Conservation (phyloP, 371 early-diverging fungal genomes). For the Mucor piriformis region DNA sequence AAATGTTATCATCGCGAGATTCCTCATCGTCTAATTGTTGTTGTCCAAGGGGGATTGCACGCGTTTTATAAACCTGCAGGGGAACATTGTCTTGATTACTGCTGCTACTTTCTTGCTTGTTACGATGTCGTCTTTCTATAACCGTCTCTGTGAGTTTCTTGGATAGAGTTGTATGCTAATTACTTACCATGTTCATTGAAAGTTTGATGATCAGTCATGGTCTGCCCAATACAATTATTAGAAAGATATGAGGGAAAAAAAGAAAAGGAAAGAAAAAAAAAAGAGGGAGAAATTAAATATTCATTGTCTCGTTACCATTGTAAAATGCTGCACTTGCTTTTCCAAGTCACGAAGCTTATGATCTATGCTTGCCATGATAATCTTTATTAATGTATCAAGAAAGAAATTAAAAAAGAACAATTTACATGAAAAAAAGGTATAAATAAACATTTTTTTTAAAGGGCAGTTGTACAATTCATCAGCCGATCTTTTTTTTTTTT, state of each 20-base stretch:
- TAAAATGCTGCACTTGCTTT: constrained; percentile 47
- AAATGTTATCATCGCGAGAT: constrained; percentile 36
- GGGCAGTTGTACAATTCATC: background rate
- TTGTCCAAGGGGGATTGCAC: constrained; percentile 8
- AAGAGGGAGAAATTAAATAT: constrained; percentile 2
- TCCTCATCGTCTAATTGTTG: constrained; percentile 20
- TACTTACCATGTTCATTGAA: background rate
- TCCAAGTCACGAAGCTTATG: constrained; percentile 42
- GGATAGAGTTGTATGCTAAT: background rate
- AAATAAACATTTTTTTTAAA: background rate
- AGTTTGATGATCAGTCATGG: constrained; percentile 2
- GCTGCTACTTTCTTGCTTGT: constrained; percentile 1
- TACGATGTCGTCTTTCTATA: constrained; percentile 11
- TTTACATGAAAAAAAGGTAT: constrained; percentile 20
- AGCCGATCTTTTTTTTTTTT: background rate
- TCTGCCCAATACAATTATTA: background rate
- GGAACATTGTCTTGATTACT: constrained; percentile 23
- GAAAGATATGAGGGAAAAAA: background rate
- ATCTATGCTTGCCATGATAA: constrained; percentile 32
- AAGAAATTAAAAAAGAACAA: no score
- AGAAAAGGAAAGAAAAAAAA: constrained; percentile 6
- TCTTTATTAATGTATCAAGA: no score
- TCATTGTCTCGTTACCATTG: constrained; percentile 31
- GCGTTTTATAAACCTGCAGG: constrained; percentile 24
- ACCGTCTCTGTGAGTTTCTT: background rate